Conservation (phyloP, 768 basidiomycete species). For the Pulveroboletus ravenelii region DNA sequence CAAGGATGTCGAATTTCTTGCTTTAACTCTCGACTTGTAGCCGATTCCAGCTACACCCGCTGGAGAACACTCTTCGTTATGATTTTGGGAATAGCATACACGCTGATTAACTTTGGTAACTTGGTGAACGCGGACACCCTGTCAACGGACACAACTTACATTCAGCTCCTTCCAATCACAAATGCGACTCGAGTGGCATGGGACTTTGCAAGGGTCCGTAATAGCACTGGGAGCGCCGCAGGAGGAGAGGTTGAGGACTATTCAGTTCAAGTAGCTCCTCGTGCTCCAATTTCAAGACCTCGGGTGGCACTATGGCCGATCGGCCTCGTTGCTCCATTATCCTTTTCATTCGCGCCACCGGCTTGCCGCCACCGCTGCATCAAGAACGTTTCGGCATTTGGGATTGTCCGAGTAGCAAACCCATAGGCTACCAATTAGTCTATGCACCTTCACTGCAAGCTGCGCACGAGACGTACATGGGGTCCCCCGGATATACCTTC, state of each 20-base stretch:
- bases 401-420: too few species aligned
- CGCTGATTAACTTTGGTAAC: conserved; percentile 61
- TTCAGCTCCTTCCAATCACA: conserved; percentile 60
- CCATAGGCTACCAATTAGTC: too few species aligned
- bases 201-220: conserved; percentile 14
- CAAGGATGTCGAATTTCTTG: conserved; percentile 49
- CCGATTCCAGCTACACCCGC: too few species aligned
- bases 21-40: conserved; percentile 60
- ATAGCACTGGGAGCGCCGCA: not conserved
- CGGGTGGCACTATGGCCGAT: conserved; percentile 9
- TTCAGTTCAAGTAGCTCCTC: conserved; percentile 33
- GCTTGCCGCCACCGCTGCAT: conserved; percentile 10
- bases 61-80: conserved; percentile 43
- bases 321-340: conserved; percentile 11
- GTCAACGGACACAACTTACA: conserved; percentile 44
- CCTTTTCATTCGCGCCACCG: not conserved
- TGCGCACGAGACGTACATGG: too few species aligned
- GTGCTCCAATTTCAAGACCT: conserved; percentile 25
- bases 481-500: too few species aligned
- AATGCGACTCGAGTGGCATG: conserved; percentile 36
- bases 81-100: conserved; percentile 69
- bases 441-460: too few species aligned
- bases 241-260: conserved; percentile 33
- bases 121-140: conserved; percentile 43
- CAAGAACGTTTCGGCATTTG: conserved; percentile 9